A percentile compares a stretch with the other conserved stretches of the same genome.
Evolutionary conservation across 2,329 filamentous ascomycete species (phyloP).

Genomic region (Fusarium pseudocircinatum): DNA sequence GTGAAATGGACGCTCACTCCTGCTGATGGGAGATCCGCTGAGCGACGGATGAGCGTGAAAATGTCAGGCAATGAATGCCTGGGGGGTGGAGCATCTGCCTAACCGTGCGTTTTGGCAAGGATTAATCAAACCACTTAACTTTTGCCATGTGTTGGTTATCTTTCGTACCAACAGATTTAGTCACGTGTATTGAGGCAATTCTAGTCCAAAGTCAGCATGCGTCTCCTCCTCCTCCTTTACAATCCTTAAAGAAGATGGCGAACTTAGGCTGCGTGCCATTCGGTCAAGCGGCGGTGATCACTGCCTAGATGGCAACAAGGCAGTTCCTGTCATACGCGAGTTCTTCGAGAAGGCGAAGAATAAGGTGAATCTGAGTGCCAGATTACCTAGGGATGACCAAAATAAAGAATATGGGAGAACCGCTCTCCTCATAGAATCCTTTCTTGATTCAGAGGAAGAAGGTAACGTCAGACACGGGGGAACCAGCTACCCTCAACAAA

Average conservation of each 20-base stretch:
- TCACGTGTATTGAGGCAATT: background rate
- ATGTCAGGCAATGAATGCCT: background rate
- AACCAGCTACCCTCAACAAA: too few species aligned
- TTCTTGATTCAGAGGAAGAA: background rate
- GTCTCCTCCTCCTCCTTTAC: background rate
- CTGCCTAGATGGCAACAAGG: background rate
- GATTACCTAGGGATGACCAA: background rate
- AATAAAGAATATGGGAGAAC: background rate
- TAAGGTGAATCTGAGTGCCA: background rate
- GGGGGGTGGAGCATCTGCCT: too few species aligned
- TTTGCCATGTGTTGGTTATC: background rate
- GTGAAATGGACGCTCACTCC: background rate
- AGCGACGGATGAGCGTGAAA: background rate
- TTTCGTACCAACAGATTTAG: background rate
- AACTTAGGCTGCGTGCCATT: background rate
- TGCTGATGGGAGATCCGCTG: background rate
- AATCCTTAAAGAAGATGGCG: background rate
- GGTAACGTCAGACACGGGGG: too few species aligned
- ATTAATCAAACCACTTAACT: background rate
- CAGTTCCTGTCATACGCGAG: background rate
- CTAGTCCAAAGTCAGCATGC: background rate
- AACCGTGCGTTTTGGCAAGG: background rate
- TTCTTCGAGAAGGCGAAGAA: background rate
- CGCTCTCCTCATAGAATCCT: background rate
- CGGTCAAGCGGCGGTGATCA: background rate